Percentiles rank a stretch among this genome's conserved stretches.
Evolutionary conservation across 2,329 filamentous ascomycete genomes (phyloP).

Genomic region (Aspergillus aculeatinus): DNA sequence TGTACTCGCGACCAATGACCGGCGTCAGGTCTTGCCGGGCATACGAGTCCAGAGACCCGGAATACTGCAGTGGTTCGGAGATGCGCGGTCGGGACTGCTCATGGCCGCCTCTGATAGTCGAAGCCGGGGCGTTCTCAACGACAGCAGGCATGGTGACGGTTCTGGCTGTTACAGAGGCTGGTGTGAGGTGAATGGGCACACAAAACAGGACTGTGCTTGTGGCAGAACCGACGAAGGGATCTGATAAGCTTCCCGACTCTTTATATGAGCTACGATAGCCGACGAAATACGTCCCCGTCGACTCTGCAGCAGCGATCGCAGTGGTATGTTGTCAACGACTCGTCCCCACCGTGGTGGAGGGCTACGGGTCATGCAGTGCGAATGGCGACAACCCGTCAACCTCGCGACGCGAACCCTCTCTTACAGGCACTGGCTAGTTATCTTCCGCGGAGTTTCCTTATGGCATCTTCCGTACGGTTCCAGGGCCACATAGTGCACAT

Average conservation of each 20-base stretch:
- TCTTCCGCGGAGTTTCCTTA: not conserved
- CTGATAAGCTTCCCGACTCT: not conserved
- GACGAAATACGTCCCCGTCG: not conserved
- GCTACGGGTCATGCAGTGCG: not conserved
- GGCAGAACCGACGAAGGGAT: not conserved
- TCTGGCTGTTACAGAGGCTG: not conserved
- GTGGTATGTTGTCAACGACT: not conserved
- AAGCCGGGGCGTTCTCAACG: constrained; percentile 5
- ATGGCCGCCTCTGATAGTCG: constrained; percentile 23
- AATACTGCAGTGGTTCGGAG: constrained; percentile 37
- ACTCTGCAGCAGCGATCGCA: not conserved
- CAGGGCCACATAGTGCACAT: not conserved
- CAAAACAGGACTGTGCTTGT: not conserved
- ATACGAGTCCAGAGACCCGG: constrained; percentile 41
- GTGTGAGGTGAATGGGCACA: not conserved
- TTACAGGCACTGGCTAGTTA: not conserved
- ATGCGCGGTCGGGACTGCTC: constrained; percentile 24
- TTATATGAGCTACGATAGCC: not conserved
- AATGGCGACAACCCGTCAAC: not conserved
- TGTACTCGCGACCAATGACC: constrained; percentile 44
- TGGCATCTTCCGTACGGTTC: not conserved
- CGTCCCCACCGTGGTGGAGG: not conserved
- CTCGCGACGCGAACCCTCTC: not conserved
- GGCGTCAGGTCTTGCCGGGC: constrained; percentile 42
- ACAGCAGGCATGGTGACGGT: constrained; percentile 19